Evolutionary conservation across 805 yeast species (phyloP).

Genomic region (Torulaspora franciscae): DNA sequence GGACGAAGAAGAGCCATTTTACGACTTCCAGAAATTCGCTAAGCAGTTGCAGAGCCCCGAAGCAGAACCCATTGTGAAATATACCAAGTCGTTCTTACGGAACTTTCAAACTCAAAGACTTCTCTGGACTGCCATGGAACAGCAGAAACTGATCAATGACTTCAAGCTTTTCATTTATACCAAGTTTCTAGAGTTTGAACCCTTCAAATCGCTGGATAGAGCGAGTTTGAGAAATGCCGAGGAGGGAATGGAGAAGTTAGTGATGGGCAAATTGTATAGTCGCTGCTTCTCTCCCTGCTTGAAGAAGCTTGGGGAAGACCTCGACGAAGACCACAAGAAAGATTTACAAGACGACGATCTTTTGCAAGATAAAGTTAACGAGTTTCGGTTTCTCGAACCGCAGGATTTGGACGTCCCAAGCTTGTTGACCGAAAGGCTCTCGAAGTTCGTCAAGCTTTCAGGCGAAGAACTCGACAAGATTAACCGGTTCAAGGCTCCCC

Average conservation of each 20-base stretch:
- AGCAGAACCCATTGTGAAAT: slow-evolving; percentile 87
- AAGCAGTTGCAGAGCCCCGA: slow-evolving; percentile 61
- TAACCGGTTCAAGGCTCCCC: slow-evolving; percentile 81
- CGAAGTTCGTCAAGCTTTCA: slow-evolving; percentile 60
- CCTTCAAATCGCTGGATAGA: slow-evolving; percentile 63
- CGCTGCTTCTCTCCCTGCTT: slow-evolving; percentile 72
- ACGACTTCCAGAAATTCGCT: slow-evolving; percentile 81
- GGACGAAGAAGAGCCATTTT: slow-evolving; percentile 35
- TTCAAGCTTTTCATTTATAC: slow-evolving; percentile 68
- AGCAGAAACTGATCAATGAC: slow-evolving; percentile 68
- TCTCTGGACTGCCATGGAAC: slow-evolving; percentile 71
- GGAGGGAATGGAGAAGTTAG: slow-evolving; percentile 88
- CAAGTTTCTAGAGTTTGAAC: slow-evolving; percentile 58
- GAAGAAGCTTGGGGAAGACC: slow-evolving; percentile 34
- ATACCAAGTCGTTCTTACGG: slow-evolving; percentile 74
- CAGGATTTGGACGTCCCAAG: slow-evolving; percentile 72
- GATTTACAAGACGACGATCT: slow-evolving; percentile 60
- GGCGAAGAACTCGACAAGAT: slow-evolving; percentile 70
- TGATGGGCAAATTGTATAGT: slow-evolving; percentile 80
- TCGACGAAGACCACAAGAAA: slow-evolving; percentile 52
- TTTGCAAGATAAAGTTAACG: slow-evolving; percentile 49
- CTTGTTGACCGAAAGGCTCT: slow-evolving; percentile 43
- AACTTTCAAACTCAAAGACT: slow-evolving; percentile 58
- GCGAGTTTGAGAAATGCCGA: slow-evolving; percentile 63
- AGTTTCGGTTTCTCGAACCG: slow-evolving; percentile 69